Evolutionary conservation across 768 basidiomycete species (phyloP).

Genomic region (Suillus placidus): DNA sequence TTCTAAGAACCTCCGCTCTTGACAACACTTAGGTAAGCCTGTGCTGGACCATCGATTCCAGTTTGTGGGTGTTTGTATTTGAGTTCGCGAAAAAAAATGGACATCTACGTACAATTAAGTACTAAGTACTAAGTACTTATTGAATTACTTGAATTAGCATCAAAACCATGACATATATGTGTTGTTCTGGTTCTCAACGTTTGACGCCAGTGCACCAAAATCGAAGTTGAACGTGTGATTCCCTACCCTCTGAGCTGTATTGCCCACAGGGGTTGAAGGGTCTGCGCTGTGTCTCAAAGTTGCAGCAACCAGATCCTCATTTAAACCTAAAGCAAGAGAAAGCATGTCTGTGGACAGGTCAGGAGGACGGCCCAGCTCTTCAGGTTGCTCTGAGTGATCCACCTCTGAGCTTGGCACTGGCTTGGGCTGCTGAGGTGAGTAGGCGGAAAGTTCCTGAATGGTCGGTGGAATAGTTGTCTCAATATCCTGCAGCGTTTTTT

Average conservation of each 20-base stretch:
- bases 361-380: slow-evolving; percentile 20
- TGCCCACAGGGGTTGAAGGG: slow-evolving; percentile 18
- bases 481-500: slow-evolving; percentile 28
- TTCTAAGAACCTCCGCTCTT: too few species aligned
- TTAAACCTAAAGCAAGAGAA: slow-evolving; percentile 31
- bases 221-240: slow-evolving; percentile 64
- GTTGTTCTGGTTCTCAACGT: slow-evolving; percentile 57
- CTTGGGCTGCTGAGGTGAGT: slow-evolving; percentile 21
- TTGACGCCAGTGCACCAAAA: slow-evolving; percentile 57
- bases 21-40: too few species aligned
- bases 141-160: slow-evolving; percentile 12
- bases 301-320: slow-evolving; percentile 29
- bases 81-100: not conserved
- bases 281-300: slow-evolving; percentile 21
- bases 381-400: slow-evolving; percentile 25
- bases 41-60: not conserved
- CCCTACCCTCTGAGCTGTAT: slow-evolving; percentile 45
- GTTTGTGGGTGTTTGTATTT: not conserved
- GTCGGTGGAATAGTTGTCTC: slow-evolving; percentile 22
- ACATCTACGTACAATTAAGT: slow-evolving; percentile 1
- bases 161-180: slow-evolving; percentile 73
- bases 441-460: slow-evolving; percentile 27
- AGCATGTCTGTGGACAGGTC: slow-evolving; percentile 38
- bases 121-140: not conserved
- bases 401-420: slow-evolving; percentile 9